These are phyloP conservation scores for Garcileccinum viscosum DNA, from an alignment of 1,284 basidiomycete genomes.

Conservation along the genomic window DNA sequence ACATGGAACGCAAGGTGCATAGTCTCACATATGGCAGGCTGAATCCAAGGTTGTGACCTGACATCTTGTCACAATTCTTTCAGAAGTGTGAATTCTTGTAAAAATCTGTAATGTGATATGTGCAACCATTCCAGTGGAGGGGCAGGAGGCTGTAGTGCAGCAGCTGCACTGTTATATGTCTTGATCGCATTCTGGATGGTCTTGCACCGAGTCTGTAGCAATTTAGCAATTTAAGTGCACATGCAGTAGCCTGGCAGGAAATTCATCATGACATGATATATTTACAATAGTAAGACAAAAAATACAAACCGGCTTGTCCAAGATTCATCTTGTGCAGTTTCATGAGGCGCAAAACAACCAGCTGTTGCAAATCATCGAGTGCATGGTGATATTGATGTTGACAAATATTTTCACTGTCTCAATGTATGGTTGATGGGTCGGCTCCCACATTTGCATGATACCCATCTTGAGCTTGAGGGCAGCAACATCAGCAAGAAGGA, in stretches of 20 bases:
- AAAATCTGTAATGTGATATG: not conserved
- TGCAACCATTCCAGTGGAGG: not conserved
- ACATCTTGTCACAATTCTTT: not conserved
- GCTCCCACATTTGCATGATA: not conserved
- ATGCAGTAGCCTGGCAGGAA: not conserved
- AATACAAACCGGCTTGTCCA: not conserved
- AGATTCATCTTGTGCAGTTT: not conserved
- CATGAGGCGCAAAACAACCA: not conserved
- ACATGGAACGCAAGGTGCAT: not conserved
- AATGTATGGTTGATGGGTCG: not conserved
- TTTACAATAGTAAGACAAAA: not conserved
- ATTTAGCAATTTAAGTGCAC: not conserved
- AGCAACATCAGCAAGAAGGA: not conserved
- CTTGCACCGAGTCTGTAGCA: not conserved
- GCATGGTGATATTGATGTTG: not conserved
- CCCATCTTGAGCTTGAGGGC: not conserved
- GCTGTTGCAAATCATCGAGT: not conserved
- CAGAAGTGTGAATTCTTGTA: not conserved
- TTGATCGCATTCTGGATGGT: not conserved
- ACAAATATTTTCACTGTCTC: not conserved
- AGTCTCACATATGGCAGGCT: not conserved
- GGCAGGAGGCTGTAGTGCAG: not conserved
- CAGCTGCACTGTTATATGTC: not conserved
- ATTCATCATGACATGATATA: too few relatives aligned
- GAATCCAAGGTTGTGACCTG: not conserved